These are phyloP conservation scores for Lachnellula subtilissima DNA, from an alignment of 2,329 filamentous ascomycete genomes.

Conservation along the genomic window DNA sequence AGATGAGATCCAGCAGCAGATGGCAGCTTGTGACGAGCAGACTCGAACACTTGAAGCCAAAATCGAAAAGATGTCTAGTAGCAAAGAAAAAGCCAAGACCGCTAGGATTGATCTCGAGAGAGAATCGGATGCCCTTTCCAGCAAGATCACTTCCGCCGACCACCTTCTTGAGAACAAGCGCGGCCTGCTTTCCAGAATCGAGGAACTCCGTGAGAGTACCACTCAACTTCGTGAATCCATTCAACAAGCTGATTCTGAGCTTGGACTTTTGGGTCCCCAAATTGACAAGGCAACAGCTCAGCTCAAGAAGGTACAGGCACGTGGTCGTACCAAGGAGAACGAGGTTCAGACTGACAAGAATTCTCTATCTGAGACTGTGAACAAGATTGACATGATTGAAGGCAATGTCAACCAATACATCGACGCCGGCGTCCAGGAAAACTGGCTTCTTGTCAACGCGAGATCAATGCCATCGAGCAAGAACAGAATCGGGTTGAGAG, in stretches of 20 bases:
- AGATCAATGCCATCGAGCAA: slow-evolving; percentile 63
- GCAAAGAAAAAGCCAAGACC: slow-evolving; percentile 67
- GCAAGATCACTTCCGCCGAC: slow-evolving; percentile 64
- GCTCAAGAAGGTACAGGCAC: slow-evolving; percentile 70
- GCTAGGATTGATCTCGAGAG: slow-evolving; percentile 68
- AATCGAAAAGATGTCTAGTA: slow-evolving; percentile 60
- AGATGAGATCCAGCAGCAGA: slow-evolving; percentile 78
- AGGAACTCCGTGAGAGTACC: slow-evolving; percentile 66
- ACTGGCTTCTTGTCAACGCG: slow-evolving; percentile 63
- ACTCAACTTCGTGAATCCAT: slow-evolving; percentile 65
- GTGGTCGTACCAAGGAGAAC: slow-evolving; percentile 68
- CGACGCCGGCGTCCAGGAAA: slow-evolving; percentile 65
- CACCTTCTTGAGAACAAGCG: slow-evolving; percentile 79
- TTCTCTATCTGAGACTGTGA: slow-evolving; percentile 66
- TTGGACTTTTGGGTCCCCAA: slow-evolving; percentile 70
- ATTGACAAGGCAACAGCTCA: slow-evolving; percentile 70
- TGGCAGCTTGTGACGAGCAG: slow-evolving; percentile 63
- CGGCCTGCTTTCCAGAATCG: slow-evolving; percentile 64
- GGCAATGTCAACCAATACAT: slow-evolving; percentile 76
- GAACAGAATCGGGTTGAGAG: slow-evolving; percentile 61
- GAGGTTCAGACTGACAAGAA: slow-evolving; percentile 67
- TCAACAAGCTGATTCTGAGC: slow-evolving; percentile 63
- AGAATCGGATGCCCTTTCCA: slow-evolving; percentile 68
- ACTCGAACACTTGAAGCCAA: slow-evolving; percentile 58
- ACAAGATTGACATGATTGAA: slow-evolving; percentile 71